Base-by-base conservation (phyloP, 768 basidiomycete species). In the Boletus rubroflammeus region DNA sequence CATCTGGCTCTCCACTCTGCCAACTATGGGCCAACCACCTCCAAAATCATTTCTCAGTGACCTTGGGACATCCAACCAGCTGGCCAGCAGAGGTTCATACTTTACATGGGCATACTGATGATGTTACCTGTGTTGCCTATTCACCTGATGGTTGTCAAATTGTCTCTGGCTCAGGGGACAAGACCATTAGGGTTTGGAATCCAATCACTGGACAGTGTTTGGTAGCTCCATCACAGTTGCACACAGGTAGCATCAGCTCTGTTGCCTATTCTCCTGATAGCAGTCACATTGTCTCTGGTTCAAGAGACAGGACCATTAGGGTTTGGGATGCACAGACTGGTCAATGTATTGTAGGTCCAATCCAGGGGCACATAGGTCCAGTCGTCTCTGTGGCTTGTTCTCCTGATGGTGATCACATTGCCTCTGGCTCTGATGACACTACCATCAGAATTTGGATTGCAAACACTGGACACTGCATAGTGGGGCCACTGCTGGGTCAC, bases 231-330 rank as follows among this genome's bases (percentile, higher is more conserved):
- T 29, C 48, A 13, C 51, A 54, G 11, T 7, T n/a, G 0, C 53
- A 64, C 5, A 45, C 47, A 36, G 5, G 0, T 6, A 5, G 0
- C 2, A 3, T 62, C 6, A n/a, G 0, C 0, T 55, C 51, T 41
- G 38, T 63, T 45, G 57, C 55, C 50, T 58, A 50, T 69, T 54
- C 72, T 3, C 70, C 71, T 28, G 62, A 70, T 54, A 67, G 65
- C 1, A 51, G 29, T 6, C 23, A 55, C 3, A 38, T 65, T 58
- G 54, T 21, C 25, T 60, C 65, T 53, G 59, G 49, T 15, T 58
- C 59, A 28, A 3, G 10, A 9, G 63, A 66, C 6, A 1, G 0
- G 0, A 61, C 61, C 3, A 55, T 69, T 2, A 55, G 43, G 8
- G 10, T 67, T 0, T 71, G 62, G 65, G 60, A 71, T 56, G 53